Base-by-base conservation (phyloP, 306 rosid species). In the Sophora flavescens region DNA sequence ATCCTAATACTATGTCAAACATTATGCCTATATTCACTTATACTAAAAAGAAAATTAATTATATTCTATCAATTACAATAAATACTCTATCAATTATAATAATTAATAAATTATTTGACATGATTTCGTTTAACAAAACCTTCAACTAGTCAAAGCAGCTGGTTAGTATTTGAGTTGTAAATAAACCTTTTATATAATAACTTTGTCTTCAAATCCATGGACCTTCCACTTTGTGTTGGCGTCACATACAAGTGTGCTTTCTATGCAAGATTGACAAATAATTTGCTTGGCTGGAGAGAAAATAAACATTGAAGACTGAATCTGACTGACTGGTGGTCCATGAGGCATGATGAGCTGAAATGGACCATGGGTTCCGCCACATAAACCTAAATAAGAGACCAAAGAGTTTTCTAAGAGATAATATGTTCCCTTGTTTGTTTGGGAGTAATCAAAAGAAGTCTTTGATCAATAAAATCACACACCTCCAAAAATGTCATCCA, bases 401-500 rank as follows among this genome's bases (percentile, higher is more conserved):
- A 80, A 57, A 22, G 13, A 50, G 13, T 64, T 69, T 75, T 79
- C 14, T 84, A 50, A 18, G 41, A 13, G n/a, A 35, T 0, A 17
- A 45, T 73, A 68, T 77, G 85, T 84, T 78, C 63, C 78, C 78
- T 68, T 77, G 76, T 64, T 76, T 65, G n/a, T 36, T 39, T 72
- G 32, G 57, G 36, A 22, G 17, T 36, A 68, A 67, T 45, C 78
- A 73, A 80, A 72, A 65, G 81, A 38, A 10, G 50, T 42, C 45
- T 67, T 84, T 65, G 41, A 80, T 75, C 82, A 74, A 74, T 74
- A 10, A 50, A 70, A 59, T 66, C 76, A 74, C 76, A 33, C 71
- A 3, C 84, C 48, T 65, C 35, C 15, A 56, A 44, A 76, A 54
- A 13, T 56, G 58, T 35, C 35, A 41, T 58, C n/a, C 33, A 26